Evolutionary conservation across 2,329 filamentous ascomycete genomes (phyloP), one percentile per base, ranked within the genome.

Genomic region (Chaetomiaceae sp.): DNA sequence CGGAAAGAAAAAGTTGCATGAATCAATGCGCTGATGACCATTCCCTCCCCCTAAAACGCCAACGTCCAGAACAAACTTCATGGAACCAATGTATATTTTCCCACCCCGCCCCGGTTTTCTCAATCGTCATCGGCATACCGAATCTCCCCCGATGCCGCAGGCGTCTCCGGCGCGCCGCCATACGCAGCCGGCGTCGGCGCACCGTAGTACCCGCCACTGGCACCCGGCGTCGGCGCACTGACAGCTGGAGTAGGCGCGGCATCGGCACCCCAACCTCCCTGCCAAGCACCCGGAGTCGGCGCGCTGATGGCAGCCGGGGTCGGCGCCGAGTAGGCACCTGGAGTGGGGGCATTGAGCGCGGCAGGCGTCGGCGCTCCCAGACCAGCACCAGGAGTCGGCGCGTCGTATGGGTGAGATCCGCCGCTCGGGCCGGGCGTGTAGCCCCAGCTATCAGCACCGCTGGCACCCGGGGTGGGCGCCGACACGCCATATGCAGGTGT

Each of bases 401-500:
- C 85, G 60, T 92, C 87, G 59, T 87, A 89, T 0, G 78, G 66
- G 34, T 65, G 65, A 1, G 74, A 71, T 9, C 68, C 71, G 33
- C 70, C 73, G 31, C 70, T 71, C 3, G 71, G 68, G 1, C 75
- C 76, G 2, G 77, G 73, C 2, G 78, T 79, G 63, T 81, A 81
- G 33, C 77, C 78, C 81, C 81, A 84, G 5, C 76, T 70, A 53
- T 85, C 80, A 44, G 73, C 73, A 46, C 75, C 78, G 62, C 76
- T 79, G 46, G 75, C 79, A 9, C 75, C 77, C 0, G 79, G 79
- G 1, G 79, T 82, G 2, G 79, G 78, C 3, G 79, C 79, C 3
- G 78, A 78, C 8, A 71, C 73, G 21, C 78, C 81, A 64, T 87
- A 90, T 1, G 81, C 84, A 3, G 90, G 90, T 1, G 89, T 95